Base-by-base conservation (phyloP, 2,329 filamentous ascomycete species). In the Penicillium sumatraense region DNA sequence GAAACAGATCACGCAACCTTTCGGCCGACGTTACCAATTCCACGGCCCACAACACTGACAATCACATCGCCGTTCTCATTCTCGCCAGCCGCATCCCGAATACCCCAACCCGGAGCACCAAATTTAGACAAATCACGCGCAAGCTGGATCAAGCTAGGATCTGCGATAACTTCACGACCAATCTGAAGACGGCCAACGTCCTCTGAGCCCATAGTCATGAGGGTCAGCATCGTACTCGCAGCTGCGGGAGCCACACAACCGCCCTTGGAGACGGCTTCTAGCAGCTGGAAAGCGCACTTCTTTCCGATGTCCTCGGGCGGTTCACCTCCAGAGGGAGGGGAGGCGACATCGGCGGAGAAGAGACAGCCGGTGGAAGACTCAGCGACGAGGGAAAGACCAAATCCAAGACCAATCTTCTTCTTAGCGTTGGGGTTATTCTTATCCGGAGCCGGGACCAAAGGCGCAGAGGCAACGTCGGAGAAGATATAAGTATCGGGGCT, bases 201-300 rank as follows among this genome's bases (percentile, higher is more conserved):
- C 72, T 98, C 95, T 1, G 89, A 91, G 0, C 95, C 95, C 95
- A 99, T 98, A 29, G 93, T 91, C 95, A 99, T 99, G 59, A 99
- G 80, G 16, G 88, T 90, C 50, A 99, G 75, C 61, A 96, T 83
- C 0, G 89, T 93, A 3, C 85, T 81, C 5, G 88, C 87, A 2
- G 91, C 89, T 3, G 89, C 83, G 13, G 81, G 81, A 50, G 87
- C 88, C 3, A 90, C 89, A 71, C 91, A 96, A 1, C 95, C 95
- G 10, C 93, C 93, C 64, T 88, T 84, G 49, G 85, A 85, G 58
- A 98, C 88, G 20, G 86, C 83, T 75, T 98, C 93, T 11, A 99
- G 79, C 48, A 99, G 78, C 74, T 97, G 93, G 71, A 90, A 91
- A 14, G 95, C 95, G 72, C 91, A 96, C 67, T 87, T 84, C 74